phyloP scores from a whole-genome alignment of 306 rosid species.

The Pyrus pyrifolia region DNA sequence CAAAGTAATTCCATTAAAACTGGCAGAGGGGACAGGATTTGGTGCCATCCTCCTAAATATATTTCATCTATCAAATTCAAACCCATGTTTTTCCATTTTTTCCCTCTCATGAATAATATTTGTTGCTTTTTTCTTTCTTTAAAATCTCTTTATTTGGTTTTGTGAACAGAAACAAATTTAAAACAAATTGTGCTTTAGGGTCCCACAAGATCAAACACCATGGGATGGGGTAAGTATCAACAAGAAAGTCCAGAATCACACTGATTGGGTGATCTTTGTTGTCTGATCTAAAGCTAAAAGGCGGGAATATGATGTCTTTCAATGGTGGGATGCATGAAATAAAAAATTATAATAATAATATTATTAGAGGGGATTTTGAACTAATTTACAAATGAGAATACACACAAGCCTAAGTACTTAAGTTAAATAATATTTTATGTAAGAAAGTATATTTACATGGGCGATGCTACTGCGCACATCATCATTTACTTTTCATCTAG shows the following conservation, averaged over 20 bases:
- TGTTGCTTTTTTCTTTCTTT: conserved; percentile 4
- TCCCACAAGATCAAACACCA: conserved; percentile 51
- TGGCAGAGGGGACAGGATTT: conserved; percentile 31
- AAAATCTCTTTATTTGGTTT: conserved; percentile 2
- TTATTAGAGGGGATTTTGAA: background rate
- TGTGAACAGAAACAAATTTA: background rate
- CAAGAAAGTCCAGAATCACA: conserved; percentile 20
- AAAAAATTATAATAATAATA: conserved; percentile 8
- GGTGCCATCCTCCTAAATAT: conserved; percentile 19
- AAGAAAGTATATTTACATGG: no score
- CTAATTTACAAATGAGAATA: background rate
- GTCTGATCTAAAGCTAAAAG: conserved; percentile 52
- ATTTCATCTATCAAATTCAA: conserved; percentile 8
- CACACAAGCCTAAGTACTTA: background rate
- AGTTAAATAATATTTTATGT: background rate
- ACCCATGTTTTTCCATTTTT: conserved; percentile 10
- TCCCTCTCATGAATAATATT: conserved; percentile 12
- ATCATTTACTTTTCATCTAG: no score
- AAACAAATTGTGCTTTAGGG: conserved; percentile 9
- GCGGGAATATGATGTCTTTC: conserved; percentile 28
- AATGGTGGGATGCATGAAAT: conserved; percentile 20
- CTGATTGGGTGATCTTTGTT: conserved; percentile 37
- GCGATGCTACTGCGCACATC: no score
- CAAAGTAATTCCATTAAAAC: conserved; percentile 21
- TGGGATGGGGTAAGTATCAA: conserved; percentile 43